Base-by-base conservation (phyloP, 2,329 filamentous ascomycete genomes). In the Penicillium aurantiogriseum region DNA sequence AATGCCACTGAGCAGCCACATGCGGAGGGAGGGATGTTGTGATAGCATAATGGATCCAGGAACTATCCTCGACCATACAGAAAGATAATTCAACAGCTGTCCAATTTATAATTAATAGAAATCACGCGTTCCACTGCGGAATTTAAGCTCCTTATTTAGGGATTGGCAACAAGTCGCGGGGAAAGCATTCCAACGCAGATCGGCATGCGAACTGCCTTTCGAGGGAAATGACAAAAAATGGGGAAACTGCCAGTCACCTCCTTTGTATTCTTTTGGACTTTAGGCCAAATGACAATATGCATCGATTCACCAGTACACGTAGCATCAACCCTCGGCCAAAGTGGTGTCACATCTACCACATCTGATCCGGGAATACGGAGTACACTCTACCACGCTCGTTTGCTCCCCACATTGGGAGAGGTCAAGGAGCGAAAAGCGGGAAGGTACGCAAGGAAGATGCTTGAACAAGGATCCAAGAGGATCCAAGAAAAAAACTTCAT, bases 111-210 rank as follows among this genome's bases (percentile, higher is more conserved):
- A 11, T 25, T 17, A 8, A 49, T 23, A 46, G 17, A 38, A 33
- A 35, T 38, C 19, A 51, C 46, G 44, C 36, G 53, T 39, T 33
- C 9, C 9, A 40, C 6, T 21, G 19, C 19, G 29, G 39, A 29
- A 51, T 36, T 50, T 19, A 51, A 44, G 47, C 45, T 57, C 40
- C 43, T 56, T 63, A 57, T 65, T 61, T 59, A 61, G 48, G 8
- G 29, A 45, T 54, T 40, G 44, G 33, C 15, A 33, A 57, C 11
- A 33, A 25, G 38, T 50, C 23, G 58, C 54, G 59, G 58, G 59
- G 57, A 27, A 53, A 62, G 47, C 63, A 66, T 66, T 63, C 63
- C 60, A 52, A 42, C 40, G 13, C 44, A 43, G 61, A 63, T 62
- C 55, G 59, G 50, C 59, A 65, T 50, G 50, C 27, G 44, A 53